Evolutionary conservation across 305 asterid species (phyloP), one percentile per base, ranked within the genome.

Genomic region (Fraxinus dipetala): DNA sequence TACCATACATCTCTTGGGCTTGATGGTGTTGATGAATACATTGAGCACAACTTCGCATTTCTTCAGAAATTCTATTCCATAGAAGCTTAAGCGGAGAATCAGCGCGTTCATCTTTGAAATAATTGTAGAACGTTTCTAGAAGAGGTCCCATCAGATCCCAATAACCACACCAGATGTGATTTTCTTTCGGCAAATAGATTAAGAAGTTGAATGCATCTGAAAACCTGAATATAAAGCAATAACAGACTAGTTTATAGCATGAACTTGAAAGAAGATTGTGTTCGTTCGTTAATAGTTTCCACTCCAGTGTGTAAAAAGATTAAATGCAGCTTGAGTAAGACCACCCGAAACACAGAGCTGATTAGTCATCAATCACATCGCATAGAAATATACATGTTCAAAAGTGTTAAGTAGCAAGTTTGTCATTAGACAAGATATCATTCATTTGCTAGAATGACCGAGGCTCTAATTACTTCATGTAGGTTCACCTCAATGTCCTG

Each of bases 141-240:
- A 96, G 91, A 78, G 99, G 99, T 35, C 98, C 98, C 98, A 96
- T 96, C 38, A 96, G 82, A 78, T 93, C 97, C 96, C 94, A 93
- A 40, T 88, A 89, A 77, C 92, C 91, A 79, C 99, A 96, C 98
- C 99, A 96, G 74, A 93, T 93, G 83, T 96, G 99, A 32, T 84
- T 81, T 78, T 87, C 93, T 38, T 86, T 79, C 13, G 98, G 96
- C 87, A 94, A 86, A 82, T 86, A 79, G 65, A 86, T 92, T 89
- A 96, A 80, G 83, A 93, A 89, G 85, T 83, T 92, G 95, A 94
- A 96, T 79, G 97, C 97, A 82, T 96, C 98, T 20, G 95, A 88
- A 91, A 96, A 96, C 99, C 99, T 95, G 94, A 78, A 83, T 35
- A 83, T 8, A 59, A 28, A 76, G 35, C 61, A 78, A 10, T 43